Evolutionary conservation across 371 early-diverging fungal species (phyloP), one percentile per base, ranked within the genome.

Genomic region (Batkoa obscura): DNA sequence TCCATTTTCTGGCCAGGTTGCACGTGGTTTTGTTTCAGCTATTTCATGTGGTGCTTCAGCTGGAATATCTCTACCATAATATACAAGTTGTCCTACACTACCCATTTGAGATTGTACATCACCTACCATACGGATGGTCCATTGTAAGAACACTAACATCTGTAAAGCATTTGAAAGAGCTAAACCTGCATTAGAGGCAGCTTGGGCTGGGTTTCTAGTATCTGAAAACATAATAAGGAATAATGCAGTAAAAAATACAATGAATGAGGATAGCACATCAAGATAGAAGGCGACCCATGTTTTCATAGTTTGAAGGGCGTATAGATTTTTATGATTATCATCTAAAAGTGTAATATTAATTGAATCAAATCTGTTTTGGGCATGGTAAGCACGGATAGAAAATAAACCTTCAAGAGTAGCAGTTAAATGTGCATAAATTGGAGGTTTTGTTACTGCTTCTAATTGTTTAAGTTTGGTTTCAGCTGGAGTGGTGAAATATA

Each of bases 361-460:
- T 4, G 59, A 58, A 51, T 77, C 73, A 58, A 83, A 83, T 17
- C 77, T 66, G 17, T 49, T 50, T 58, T 79, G 66, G 12, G 68
- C 73, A 31, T 74, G 67, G 60, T 78, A 83, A 3, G 76, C 73
- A n/a, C 80, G 71, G 50, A 84, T 82, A 34, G 71, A 72, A 51
- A 76, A 72, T 10, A 84, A 67, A 1, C 84, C 84, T 57, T 84
- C 84, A 4, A 84, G 64, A 0, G 84, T 79, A 1, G 78, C 71
- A 1, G 81, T 78, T 48, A 84, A 66, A 59, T 84, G 84, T 2
- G 80, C 65, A 64, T 79, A 84, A 56, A 84, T 78, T 1, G 79
- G 80, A 0, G 78, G 64, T 41, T 85, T 75, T 33, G 83, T 77
- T 8, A 78, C 71, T 1, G 90, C 82, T 62, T 94, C 92, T 54